phyloP scores from a whole-genome alignment of 2,329 filamentous ascomycete species.

The Aspergillus sojae region DNA sequence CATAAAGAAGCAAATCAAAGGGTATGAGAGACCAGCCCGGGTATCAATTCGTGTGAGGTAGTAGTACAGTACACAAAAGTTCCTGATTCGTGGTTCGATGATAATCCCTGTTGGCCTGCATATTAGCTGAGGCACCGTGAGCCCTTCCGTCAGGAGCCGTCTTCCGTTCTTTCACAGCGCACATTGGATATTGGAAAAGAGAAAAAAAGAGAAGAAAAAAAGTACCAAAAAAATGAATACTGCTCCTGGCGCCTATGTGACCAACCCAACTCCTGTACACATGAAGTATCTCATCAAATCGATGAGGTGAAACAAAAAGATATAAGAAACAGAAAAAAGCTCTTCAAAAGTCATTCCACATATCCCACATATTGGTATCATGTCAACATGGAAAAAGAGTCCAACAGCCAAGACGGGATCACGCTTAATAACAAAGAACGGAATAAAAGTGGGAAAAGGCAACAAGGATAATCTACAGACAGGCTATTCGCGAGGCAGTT shows the following conservation, averaged over 20 bases:
- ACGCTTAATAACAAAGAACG: constrained; percentile 11
- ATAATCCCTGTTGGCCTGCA: constrained; percentile 6
- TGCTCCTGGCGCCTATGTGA: constrained; percentile 11
- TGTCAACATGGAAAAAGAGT: constrained; percentile 24
- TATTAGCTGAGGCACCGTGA: not conserved
- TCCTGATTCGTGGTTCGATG: constrained; percentile 6
- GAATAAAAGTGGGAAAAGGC: not conserved
- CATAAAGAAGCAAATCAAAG: constrained; percentile 2
- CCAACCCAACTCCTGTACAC: constrained; percentile 12
- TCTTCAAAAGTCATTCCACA: constrained; percentile 25
- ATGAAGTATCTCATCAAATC: constrained; percentile 8
- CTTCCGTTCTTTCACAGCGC: not conserved
- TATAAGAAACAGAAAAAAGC: constrained; percentile 9
- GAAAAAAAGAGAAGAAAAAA: not conserved
- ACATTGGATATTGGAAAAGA: not conserved
- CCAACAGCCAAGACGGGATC: constrained; percentile 12
- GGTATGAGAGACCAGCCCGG: constrained; percentile 19
- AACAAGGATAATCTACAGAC: not conserved
- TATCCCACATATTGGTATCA: constrained; percentile 32
- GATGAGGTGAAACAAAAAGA: constrained; percentile 1
- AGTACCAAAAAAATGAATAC: not conserved
- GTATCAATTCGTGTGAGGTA: constrained; percentile 24
- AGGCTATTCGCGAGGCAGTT: constrained; percentile 16
- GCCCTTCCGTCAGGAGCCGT: not conserved
- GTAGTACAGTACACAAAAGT: constrained; percentile 13